phyloP scores from a whole-genome alignment of 495 filamentous ascomycete species.

The Polyplosphaeria fusca region DNA sequence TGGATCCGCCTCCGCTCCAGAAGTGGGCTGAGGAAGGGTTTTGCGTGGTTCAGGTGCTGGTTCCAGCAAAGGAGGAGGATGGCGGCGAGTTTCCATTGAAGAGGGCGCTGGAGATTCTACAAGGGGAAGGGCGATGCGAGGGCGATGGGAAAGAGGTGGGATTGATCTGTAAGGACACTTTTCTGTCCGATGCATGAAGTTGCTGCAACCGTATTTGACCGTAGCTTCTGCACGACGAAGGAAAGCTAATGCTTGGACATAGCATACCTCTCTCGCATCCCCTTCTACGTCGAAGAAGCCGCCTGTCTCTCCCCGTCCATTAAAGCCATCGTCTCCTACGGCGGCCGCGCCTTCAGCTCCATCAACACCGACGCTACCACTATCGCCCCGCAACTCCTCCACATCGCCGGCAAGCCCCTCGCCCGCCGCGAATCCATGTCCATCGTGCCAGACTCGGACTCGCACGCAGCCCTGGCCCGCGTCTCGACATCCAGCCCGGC shows the following conservation, averaged over 20 bases:
- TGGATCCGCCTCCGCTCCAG: conserved; percentile 46
- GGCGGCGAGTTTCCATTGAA: conserved; percentile 19
- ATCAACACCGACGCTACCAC: not conserved
- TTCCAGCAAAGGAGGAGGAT: conserved; percentile 14
- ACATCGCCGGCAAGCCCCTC: conserved; percentile 7
- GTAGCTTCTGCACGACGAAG: not conserved
- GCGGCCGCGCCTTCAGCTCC: conserved; percentile 1
- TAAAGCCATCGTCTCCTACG: conserved; percentile 22
- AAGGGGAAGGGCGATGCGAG: conserved; percentile 34
- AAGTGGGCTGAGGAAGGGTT: conserved; percentile 64
- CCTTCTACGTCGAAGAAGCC: conserved; percentile 26
- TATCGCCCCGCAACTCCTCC: conserved; percentile 15
- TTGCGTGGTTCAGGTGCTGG: conserved; percentile 46
- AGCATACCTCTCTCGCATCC: conserved; percentile 20
- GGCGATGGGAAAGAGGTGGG: not conserved
- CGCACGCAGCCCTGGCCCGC: not conserved
- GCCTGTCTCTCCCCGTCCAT: conserved; percentile 9
- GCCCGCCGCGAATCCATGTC: not conserved
- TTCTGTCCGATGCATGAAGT: not conserved
- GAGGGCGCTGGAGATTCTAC: conserved; percentile 32
- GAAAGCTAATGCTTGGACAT: not conserved
- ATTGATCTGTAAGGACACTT: not conserved
- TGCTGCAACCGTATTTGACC: not conserved
- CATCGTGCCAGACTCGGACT: not conserved
- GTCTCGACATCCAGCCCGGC: not conserved